These are phyloP conservation scores for Citrus medica DNA, from an alignment of 345 rosid species.

Conservation along the genomic window DNA sequence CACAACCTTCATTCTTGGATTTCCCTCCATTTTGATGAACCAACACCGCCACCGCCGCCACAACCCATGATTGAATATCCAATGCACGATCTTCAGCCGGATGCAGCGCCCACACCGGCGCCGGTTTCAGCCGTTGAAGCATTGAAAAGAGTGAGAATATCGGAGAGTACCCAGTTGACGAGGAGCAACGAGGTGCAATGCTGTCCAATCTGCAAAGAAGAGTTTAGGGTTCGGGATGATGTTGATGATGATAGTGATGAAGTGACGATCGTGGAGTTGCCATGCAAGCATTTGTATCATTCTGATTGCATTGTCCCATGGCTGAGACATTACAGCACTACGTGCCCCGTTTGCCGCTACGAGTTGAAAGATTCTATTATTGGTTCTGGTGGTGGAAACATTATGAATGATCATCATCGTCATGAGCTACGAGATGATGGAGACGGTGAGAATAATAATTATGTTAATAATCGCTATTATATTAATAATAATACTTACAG, in stretches of 20 bases:
- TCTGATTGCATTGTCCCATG: conserved; percentile 67
- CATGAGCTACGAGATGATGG: background rate
- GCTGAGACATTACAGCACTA: conserved; percentile 58
- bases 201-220: conserved; percentile 82
- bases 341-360: conserved; percentile 68
- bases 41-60: background rate
- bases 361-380: conserved; percentile 14
- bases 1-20: conserved; percentile 43
- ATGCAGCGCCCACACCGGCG: conserved; percentile 50
- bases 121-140: conserved; percentile 44
- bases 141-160: conserved; percentile 33
- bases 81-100: too few relatives aligned
- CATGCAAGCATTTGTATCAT: conserved; percentile 74
- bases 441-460: background rate
- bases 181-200: conserved; percentile 15
- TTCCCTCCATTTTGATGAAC: conserved; percentile 44
- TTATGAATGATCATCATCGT: background rate
- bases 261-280: conserved; percentile 42
- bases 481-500: conserved; percentile 8
- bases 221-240: conserved; percentile 42
- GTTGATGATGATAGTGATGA: conserved; percentile 52
- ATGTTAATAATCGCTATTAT: background rate
- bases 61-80: too few relatives aligned
- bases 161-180: conserved; percentile 22
- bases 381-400: background rate